phyloP scores from a whole-genome alignment of 257 asterid species.

The Euphrasia confusa region DNA sequence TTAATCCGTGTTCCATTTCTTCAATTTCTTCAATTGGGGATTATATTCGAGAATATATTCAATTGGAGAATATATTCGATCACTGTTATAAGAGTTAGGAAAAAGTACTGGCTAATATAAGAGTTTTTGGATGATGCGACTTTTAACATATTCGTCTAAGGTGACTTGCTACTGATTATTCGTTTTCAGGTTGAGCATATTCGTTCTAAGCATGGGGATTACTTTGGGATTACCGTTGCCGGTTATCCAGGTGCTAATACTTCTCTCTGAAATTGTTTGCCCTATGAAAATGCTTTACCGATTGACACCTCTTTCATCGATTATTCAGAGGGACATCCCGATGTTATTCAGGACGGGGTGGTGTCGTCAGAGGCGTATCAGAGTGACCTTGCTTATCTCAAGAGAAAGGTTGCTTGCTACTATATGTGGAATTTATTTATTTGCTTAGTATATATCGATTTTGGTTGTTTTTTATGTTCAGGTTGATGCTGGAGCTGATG shows the following conservation, averaged over 20 bases:
- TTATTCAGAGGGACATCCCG: slow-evolving; percentile 91
- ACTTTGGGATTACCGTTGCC: slow-evolving; percentile 95
- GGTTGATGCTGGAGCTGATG: slow-evolving; percentile 98
- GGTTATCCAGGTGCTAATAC: slow-evolving; percentile 81
- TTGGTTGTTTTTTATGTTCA: slow-evolving; percentile 29
- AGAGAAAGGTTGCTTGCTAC: slow-evolving; percentile 41
- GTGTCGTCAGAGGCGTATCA: slow-evolving; percentile 65
- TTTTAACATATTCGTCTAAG: background rate
- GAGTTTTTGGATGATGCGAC: too few species aligned
- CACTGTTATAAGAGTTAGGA: too few species aligned
- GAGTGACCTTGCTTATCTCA: slow-evolving; percentile 86
- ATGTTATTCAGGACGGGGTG: slow-evolving; percentile 66
- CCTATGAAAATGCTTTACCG: background rate
- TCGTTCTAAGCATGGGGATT: slow-evolving; percentile 65
- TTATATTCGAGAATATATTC: too few species aligned
- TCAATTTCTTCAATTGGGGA: background rate
- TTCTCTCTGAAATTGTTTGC: background rate
- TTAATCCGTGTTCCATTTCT: background rate
- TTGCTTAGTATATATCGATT: background rate
- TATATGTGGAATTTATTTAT: background rate
- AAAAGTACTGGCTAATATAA: too few species aligned
- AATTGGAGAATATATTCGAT: too few species aligned
- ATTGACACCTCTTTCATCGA: slow-evolving; percentile 12
- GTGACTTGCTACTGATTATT: slow-evolving; percentile 6
- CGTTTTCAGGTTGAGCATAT: slow-evolving; percentile 80